These are phyloP conservation scores for Verticillium nubilum DNA, from an alignment of 2,329 filamentous ascomycete species.

Conservation along the genomic window DNA sequence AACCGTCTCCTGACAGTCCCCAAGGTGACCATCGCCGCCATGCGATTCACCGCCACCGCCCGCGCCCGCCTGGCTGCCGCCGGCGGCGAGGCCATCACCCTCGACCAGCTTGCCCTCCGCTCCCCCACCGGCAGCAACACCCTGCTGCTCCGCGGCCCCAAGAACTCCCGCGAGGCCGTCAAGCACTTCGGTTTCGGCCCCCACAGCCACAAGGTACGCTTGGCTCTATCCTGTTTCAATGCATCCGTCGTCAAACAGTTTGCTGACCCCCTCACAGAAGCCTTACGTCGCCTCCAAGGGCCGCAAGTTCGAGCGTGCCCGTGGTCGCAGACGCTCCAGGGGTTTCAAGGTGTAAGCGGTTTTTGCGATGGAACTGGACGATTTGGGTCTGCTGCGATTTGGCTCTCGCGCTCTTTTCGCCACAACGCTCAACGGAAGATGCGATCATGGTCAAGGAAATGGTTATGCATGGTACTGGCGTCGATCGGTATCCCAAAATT, in stretches of 20 bases:
- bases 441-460: background rate
- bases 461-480: slow-evolving; percentile 36
- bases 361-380: slow-evolving; percentile 1
- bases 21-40: slow-evolving; percentile 89
- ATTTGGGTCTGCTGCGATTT: background rate
- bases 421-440: background rate
- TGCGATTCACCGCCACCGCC: slow-evolving; percentile 94
- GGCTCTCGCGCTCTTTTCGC: background rate
- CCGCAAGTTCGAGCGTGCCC: slow-evolving; percentile 98
- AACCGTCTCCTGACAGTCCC: slow-evolving; percentile 87
- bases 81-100: slow-evolving; percentile 89
- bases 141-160: slow-evolving; percentile 92
- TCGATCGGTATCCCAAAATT: slow-evolving; percentile 37
- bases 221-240: no score
- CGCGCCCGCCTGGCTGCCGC: slow-evolving; percentile 89
- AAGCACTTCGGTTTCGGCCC: slow-evolving; percentile 99
- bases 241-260: no score
- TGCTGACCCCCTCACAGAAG: slow-evolving; percentile 59
- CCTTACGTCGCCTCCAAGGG: slow-evolving; percentile 97
- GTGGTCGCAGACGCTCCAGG: slow-evolving; percentile 96
- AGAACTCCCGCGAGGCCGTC: slow-evolving; percentile 95
- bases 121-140: slow-evolving; percentile 96
- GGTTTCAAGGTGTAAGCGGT: slow-evolving; percentile 98
- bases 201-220: slow-evolving; percentile 87
- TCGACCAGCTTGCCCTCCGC: slow-evolving; percentile 95